phyloP scores from a whole-genome alignment of 2,329 filamentous ascomycete genomes.

The Dactylellina leptospora region DNA sequence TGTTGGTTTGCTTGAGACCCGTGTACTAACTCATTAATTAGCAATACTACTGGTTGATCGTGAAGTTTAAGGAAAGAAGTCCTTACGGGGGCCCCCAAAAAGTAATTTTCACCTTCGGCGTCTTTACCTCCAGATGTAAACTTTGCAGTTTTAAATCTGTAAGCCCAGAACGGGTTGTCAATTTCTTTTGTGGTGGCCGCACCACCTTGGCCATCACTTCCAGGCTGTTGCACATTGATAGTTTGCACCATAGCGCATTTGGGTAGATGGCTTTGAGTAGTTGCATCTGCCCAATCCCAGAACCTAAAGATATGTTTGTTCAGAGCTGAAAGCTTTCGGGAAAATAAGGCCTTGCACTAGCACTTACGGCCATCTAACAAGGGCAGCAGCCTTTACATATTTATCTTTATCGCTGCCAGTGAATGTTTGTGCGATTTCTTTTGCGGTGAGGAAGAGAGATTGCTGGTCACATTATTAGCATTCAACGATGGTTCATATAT shows the following conservation, averaged over 20 bases:
- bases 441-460: slow-evolving; percentile 37
- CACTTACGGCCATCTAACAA: slow-evolving; percentile 55
- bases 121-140: too few relatives aligned
- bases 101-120: slow-evolving; percentile 6
- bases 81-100: slow-evolving; percentile 35
- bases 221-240: slow-evolving; percentile 46
- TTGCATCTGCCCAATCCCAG: slow-evolving; percentile 55
- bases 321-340: neutral
- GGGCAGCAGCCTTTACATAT: slow-evolving; percentile 52
- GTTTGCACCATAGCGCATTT: slow-evolving; percentile 14
- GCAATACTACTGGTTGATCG: neutral
- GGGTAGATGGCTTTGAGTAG: slow-evolving; percentile 46
- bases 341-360: slow-evolving; percentile 3
- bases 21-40: slow-evolving; percentile 9
- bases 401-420: slow-evolving; percentile 38
- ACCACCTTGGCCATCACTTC: slow-evolving; percentile 10
- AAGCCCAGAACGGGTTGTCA: slow-evolving; percentile 37
- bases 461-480: too few relatives aligned
- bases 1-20: neutral
- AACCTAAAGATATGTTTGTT: slow-evolving; percentile 42
- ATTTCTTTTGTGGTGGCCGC: slow-evolving; percentile 26
- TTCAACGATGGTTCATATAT: neutral
- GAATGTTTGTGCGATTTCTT: slow-evolving; percentile 47
- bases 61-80: neutral
- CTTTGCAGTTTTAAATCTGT: too few relatives aligned